Conservation (phyloP, 495 filamentous ascomycete genomes). For the Copromyces sp. region DNA sequence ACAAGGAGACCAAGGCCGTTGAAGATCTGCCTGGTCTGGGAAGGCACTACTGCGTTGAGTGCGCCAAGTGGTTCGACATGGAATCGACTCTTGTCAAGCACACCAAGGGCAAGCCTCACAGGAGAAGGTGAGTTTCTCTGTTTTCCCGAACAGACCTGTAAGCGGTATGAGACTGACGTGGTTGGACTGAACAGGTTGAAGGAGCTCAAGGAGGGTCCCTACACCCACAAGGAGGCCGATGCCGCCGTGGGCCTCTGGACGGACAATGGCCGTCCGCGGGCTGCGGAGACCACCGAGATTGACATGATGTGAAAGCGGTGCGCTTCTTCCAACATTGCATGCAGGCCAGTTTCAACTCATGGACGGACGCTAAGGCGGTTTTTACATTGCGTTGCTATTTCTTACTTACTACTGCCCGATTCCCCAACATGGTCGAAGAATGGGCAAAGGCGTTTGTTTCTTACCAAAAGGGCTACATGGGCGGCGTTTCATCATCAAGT, state of each 20-base stretch:
- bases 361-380: not conserved
- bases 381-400: not conserved
- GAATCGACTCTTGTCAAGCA: constrained; percentile 68
- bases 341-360: not conserved
- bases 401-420: not conserved
- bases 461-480: not conserved
- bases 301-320: not conserved
- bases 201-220: constrained; percentile 2
- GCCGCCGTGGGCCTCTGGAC: constrained; percentile 2
- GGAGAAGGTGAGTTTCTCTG: constrained; percentile 56
- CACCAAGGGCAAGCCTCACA: constrained; percentile 81
- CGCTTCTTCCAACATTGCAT: not conserved
- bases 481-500: not conserved
- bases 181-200: not conserved
- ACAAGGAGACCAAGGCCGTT: constrained; percentile 64
- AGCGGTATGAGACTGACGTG: not conserved
- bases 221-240: constrained; percentile 3
- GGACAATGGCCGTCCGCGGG: not conserved
- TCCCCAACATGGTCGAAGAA: not conserved
- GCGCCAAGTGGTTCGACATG: constrained; percentile 90
- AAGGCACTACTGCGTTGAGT: constrained; percentile 80
- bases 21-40: constrained; percentile 86
- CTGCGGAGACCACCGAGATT: not conserved
- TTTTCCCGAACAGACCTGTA: too few relatives aligned
- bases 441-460: not conserved